A percentile compares a stretch with the other conserved stretches of the same genome.
These are phyloP conservation scores for Piloderma croceum DNA, from an alignment of 768 basidiomycete species.

Conservation along the genomic window DNA sequence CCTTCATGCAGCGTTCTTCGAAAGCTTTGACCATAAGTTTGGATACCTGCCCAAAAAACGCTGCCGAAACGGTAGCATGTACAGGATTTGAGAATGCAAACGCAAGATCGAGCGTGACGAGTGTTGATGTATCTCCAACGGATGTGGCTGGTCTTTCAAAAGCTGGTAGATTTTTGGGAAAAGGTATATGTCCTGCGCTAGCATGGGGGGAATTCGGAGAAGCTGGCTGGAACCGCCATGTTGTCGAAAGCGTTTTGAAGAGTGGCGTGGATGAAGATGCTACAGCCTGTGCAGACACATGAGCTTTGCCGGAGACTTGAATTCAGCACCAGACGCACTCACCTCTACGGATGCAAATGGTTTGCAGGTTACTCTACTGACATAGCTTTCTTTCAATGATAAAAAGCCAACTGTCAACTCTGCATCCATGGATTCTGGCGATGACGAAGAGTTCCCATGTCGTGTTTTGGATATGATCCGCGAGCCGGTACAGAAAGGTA, in stretches of 20 bases:
- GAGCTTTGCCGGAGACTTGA: too few relatives aligned
- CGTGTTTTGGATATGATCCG: too few relatives aligned
- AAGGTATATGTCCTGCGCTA: constrained; percentile 14
- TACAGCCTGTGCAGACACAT: constrained; percentile 46
- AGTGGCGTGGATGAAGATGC: constrained; percentile 67
- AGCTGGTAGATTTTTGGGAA: neutral
- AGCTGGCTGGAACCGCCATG: constrained; percentile 69
- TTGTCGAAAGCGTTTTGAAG: constrained; percentile 65
- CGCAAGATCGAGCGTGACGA: constrained; percentile 77
- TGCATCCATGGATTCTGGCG: too few relatives aligned
- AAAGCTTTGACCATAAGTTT: constrained; percentile 90
- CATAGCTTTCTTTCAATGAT: constrained; percentile 80
- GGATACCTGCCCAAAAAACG: constrained; percentile 84
- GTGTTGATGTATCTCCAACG: constrained; percentile 44
- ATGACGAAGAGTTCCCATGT: constrained; percentile 12
- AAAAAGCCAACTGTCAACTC: constrained; percentile 89
- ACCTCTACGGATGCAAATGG: constrained; percentile 81
- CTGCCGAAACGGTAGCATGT: constrained; percentile 74
- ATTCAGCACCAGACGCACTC: constrained; percentile 22
- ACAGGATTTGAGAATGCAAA: constrained; percentile 87
- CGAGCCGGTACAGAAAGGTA: constrained; percentile 83
- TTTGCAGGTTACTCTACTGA: constrained; percentile 74
- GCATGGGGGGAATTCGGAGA: constrained; percentile 38
- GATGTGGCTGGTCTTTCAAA: neutral
- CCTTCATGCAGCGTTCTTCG: constrained; percentile 69